phyloP scores from a whole-genome alignment of 2,329 filamentous ascomycete species.

The Westerdykella sp. region DNA sequence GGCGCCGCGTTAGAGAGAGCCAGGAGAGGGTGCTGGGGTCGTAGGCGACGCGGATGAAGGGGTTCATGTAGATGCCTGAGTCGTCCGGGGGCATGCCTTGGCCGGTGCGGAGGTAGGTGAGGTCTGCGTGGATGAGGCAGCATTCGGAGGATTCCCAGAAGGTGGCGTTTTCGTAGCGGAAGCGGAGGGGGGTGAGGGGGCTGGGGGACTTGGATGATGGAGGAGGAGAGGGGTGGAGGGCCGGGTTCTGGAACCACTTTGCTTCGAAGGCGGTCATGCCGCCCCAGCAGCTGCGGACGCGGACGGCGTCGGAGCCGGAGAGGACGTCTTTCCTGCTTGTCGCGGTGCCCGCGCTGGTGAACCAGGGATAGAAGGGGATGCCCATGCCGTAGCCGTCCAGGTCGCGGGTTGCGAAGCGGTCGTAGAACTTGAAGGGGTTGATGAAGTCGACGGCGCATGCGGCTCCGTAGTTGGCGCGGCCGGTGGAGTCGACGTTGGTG shows the following conservation, averaged over 20 bases:
- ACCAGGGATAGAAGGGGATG: conserved; percentile 63
- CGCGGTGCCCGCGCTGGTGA: conserved; percentile 49
- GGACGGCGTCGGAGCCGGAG: conserved; percentile 56
- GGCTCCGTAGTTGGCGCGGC: conserved; percentile 54
- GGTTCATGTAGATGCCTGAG: conserved; percentile 66
- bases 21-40: conserved; percentile 51
- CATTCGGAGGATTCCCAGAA: conserved; percentile 47
- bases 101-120: conserved; percentile 34
- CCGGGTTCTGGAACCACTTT: conserved; percentile 48
- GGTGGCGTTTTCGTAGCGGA: conserved; percentile 38
- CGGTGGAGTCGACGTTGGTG: conserved; percentile 50
- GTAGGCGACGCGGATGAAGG: conserved; percentile 67
- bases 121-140: conserved; percentile 44
- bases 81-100: conserved; percentile 35
- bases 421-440: conserved; percentile 63
- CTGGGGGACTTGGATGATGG: too few species aligned
- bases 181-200: conserved; percentile 37
- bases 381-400: conserved; percentile 57
- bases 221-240: conserved; percentile 15
- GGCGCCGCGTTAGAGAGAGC: conserved; percentile 55
- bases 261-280: conserved; percentile 66
- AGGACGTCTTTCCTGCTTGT: conserved; percentile 57
- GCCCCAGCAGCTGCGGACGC: conserved; percentile 69
- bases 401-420: conserved; percentile 67
- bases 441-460: conserved; percentile 68